These are phyloP conservation scores for Solanum peruvianum DNA, from an alignment of 257 asterid genomes.

Conservation along the genomic window DNA sequence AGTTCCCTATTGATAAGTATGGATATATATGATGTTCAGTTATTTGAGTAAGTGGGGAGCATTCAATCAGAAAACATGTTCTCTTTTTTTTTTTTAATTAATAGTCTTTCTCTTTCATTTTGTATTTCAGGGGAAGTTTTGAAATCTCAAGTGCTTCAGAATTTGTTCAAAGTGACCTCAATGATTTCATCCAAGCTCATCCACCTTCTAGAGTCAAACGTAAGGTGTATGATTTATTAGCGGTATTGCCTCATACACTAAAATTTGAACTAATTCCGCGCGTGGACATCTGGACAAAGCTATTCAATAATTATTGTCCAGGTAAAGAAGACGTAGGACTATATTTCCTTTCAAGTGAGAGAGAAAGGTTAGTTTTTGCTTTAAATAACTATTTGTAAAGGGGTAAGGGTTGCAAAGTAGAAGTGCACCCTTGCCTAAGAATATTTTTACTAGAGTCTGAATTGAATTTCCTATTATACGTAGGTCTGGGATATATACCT, in stretches of 20 bases:
- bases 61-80: neutral
- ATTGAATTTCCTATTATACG: neutral
- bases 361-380: neutral
- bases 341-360: neutral
- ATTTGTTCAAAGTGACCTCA: too few relatives aligned
- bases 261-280: neutral
- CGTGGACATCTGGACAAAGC: neutral
- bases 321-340: neutral
- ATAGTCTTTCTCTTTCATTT: neutral
- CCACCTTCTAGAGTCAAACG: neutral
- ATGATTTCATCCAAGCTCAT: neutral
- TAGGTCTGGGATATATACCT: conserved; percentile 31
- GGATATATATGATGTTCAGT: neutral
- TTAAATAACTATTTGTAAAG: neutral
- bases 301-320: neutral
- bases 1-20: neutral
- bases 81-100: too few relatives aligned
- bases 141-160: neutral
- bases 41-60: too few relatives aligned
- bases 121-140: neutral
- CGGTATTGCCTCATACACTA: neutral
- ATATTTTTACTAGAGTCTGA: neutral
- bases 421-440: neutral
- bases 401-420: neutral
- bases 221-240: neutral